phyloP scores from a whole-genome alignment of 2,329 filamentous ascomycete genomes.

The Coniella vitis region DNA sequence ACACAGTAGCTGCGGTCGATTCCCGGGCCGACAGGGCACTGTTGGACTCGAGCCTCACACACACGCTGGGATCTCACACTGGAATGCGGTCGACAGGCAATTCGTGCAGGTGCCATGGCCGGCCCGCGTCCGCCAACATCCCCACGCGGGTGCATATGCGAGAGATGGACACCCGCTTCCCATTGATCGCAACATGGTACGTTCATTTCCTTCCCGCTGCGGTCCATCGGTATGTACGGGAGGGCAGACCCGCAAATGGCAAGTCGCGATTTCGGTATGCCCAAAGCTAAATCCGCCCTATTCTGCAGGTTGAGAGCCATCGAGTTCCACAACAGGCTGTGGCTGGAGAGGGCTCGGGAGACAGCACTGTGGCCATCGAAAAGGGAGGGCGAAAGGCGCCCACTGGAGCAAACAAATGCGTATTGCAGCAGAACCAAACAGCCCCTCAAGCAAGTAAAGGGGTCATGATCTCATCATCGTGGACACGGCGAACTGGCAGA shows the following conservation, averaged over 20 bases:
- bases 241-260: neutral
- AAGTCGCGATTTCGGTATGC: neutral
- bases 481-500: no score
- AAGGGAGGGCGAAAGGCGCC: no score
- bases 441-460: no score
- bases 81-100: conserved; percentile 1
- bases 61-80: neutral
- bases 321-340: no score
- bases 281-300: neutral
- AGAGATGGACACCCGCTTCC: neutral
- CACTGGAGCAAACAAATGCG: no score
- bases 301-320: no score
- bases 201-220: neutral
- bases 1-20: conserved; percentile 11
- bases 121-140: conserved; percentile 14
- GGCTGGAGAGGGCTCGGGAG: no score
- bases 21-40: conserved; percentile 6
- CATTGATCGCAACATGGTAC: neutral
- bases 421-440: no score
- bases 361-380: no score
- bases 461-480: no score
- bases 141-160: conserved; percentile 14
- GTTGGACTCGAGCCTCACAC: conserved; percentile 11
- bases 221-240: neutral
- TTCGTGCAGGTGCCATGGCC: conserved; percentile 15